These are phyloP conservation scores for Pelargonium myrrhifolium DNA, from an alignment of 441 rosid species.

Conservation along the genomic window DNA sequence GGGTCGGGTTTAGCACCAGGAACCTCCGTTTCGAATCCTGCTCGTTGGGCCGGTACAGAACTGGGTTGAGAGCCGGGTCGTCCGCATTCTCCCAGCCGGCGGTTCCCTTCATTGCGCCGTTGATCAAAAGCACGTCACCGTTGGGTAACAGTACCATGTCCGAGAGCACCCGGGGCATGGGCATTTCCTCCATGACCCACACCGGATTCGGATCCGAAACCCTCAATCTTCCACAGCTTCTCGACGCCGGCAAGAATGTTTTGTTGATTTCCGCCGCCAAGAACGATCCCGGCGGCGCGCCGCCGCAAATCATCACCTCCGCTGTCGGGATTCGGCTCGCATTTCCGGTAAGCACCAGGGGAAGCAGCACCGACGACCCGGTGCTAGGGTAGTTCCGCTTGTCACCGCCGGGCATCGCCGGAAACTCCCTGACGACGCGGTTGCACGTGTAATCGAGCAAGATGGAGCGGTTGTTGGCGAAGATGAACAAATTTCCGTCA, in stretches of 20 bases:
- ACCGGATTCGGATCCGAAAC: conserved; percentile 44
- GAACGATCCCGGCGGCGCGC: conserved; percentile 48
- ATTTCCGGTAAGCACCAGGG: conserved; percentile 30
- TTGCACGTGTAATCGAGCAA: conserved; percentile 39
- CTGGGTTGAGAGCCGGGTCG: conserved; percentile 37
- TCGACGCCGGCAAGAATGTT: conserved; percentile 42
- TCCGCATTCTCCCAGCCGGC: conserved; percentile 46
- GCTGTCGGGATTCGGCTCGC: conserved; percentile 14
- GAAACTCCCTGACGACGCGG: conserved; percentile 44
- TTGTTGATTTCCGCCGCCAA: conserved; percentile 25
- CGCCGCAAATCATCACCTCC: conserved; percentile 69
- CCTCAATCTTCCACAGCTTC: conserved; percentile 54
- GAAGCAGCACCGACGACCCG: conserved; percentile 62
- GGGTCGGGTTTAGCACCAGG: conserved; percentile 39
- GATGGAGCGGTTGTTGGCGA: conserved; percentile 59
- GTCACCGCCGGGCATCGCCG: conserved; percentile 43
- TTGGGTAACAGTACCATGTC: conserved; percentile 41
- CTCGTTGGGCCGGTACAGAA: conserved; percentile 31
- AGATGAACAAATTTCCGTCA: conserved; percentile 62
- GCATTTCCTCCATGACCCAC: conserved; percentile 52
- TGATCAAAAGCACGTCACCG: conserved; percentile 40
- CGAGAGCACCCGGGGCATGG: conserved; percentile 39
- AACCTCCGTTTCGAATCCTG: conserved; percentile 40
- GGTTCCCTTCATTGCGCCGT: conserved; percentile 42
- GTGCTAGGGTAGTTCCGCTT: conserved; percentile 60